phyloP scores from a whole-genome alignment of 768 basidiomycete genomes.

The Lenzites betulinus region DNA sequence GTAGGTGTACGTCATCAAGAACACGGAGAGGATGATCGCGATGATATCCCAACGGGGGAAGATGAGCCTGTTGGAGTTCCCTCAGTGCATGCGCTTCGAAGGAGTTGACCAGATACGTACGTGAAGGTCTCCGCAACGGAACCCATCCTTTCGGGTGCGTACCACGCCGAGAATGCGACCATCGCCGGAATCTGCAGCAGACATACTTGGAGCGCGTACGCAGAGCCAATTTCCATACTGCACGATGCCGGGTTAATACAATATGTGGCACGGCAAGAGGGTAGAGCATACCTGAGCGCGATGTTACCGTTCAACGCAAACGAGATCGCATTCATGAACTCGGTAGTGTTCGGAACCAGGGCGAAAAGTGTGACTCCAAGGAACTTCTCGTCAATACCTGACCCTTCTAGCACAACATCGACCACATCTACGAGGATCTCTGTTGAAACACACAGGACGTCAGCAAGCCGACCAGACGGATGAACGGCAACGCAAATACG shows the following conservation, averaged over 20 bases:
- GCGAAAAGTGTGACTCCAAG: constrained; percentile 96
- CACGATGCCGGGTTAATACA: background rate
- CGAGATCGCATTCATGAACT: constrained; percentile 99
- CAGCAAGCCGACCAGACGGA: background rate
- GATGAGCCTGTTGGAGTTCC: constrained; percentile 63
- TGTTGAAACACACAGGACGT: constrained; percentile 32
- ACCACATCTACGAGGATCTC: constrained; percentile 95
- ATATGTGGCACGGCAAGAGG: too few relatives aligned
- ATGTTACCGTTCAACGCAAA: constrained; percentile 98
- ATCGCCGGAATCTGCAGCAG: constrained; percentile 97
- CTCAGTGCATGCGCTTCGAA: background rate
- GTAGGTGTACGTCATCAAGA: constrained; percentile 97
- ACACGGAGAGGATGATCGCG: constrained; percentile 92
- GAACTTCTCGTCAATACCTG: constrained; percentile 96
- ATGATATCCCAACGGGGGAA: constrained; percentile 99
- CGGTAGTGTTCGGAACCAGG: constrained; percentile 96
- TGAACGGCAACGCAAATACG: constrained; percentile 28
- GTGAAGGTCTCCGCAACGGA: constrained; percentile 90
- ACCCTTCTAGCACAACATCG: constrained; percentile 87
- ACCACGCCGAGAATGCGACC: constrained; percentile 98
- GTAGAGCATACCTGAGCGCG: constrained; percentile 72
- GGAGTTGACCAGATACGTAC: constrained; percentile 49
- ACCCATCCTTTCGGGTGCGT: constrained; percentile 84
- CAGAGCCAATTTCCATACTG: constrained; percentile 99
- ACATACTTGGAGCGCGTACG: constrained; percentile 98